phyloP scores from a whole-genome alignment of 2,329 filamentous ascomycete genomes.

The Fusarium longipes region DNA sequence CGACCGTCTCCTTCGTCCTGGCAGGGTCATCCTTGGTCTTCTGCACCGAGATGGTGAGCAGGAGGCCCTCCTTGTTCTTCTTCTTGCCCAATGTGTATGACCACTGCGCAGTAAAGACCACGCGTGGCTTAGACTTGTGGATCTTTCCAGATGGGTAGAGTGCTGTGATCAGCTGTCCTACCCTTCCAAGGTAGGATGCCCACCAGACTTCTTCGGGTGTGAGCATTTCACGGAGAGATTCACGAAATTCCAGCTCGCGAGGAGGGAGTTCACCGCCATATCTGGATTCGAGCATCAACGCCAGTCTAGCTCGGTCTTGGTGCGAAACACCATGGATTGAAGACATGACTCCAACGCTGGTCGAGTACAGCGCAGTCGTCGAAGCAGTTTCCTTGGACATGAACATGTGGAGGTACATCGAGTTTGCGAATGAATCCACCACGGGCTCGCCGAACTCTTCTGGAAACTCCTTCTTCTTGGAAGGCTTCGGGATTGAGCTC shows the following conservation, averaged over 20 bases:
- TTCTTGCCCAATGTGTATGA: conserved; percentile 54
- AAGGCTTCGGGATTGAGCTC: conserved; percentile 57
- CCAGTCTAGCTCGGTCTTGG: conserved; percentile 68
- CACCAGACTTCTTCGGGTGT: conserved; percentile 70
- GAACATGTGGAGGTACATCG: conserved; percentile 65
- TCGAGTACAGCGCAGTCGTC: conserved; percentile 69
- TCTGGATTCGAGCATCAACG: conserved; percentile 71
- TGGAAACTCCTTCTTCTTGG: conserved; percentile 48
- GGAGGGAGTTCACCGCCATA: conserved; percentile 72
- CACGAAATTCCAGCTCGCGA: conserved; percentile 65
- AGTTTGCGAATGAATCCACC: conserved; percentile 67
- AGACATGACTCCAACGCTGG: conserved; percentile 71
- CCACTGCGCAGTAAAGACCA: conserved; percentile 57
- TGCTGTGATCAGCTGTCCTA: conserved; percentile 66
- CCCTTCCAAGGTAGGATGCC: conserved; percentile 70
- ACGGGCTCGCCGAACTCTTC: conserved; percentile 58
- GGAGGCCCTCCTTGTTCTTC: conserved; percentile 54
- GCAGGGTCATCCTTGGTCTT: conserved; percentile 52
- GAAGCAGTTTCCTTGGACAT: conserved; percentile 66
- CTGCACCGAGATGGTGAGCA: conserved; percentile 57
- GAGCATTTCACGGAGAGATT: conserved; percentile 63
- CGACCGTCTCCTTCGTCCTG: conserved; percentile 55
- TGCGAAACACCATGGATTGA: conserved; percentile 72
- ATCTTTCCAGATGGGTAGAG: conserved; percentile 71
- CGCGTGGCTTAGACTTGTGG: conserved; percentile 51